Conservation (phyloP, 2,329 filamentous ascomycete genomes). For the Aspergillus costaricaensis region DNA sequence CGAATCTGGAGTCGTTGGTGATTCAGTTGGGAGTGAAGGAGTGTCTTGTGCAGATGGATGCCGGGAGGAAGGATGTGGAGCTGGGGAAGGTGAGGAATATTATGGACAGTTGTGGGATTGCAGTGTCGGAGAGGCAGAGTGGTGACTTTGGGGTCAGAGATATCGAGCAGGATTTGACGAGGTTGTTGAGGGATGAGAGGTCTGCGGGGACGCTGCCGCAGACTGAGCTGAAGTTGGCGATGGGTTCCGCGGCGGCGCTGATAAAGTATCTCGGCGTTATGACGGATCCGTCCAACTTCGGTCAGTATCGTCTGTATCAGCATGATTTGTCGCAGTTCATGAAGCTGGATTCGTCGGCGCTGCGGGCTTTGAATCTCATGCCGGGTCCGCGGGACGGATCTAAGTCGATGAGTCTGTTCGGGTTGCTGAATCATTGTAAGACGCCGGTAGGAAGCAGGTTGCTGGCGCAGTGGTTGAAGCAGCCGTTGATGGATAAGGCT, state of each 20-base stretch:
- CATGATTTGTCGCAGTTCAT: constrained; percentile 96
- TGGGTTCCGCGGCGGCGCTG: constrained; percentile 89
- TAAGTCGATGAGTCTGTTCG: constrained; percentile 97
- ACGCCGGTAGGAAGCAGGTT: constrained; percentile 89
- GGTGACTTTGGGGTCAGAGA: constrained; percentile 84
- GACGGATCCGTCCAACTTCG: constrained; percentile 91
- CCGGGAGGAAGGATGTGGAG: constrained; percentile 81
- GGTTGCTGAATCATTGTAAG: constrained; percentile 94
- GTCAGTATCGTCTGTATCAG: constrained; percentile 95
- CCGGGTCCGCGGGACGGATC: constrained; percentile 89
- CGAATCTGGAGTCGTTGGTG: constrained; percentile 93
- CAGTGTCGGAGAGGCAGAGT: constrained; percentile 75
- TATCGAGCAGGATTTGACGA: constrained; percentile 90
- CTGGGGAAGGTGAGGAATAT: constrained; percentile 84
- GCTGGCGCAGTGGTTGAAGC: constrained; percentile 94
- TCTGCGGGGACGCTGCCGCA: constrained; percentile 77
- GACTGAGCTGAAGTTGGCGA: constrained; percentile 90
- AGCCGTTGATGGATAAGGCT: constrained; percentile 85
- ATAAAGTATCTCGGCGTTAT: constrained; percentile 93
- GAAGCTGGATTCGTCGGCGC: constrained; percentile 92
- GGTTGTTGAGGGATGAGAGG: constrained; percentile 83
- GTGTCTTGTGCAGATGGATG: constrained; percentile 81
- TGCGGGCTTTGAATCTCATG: constrained; percentile 96
- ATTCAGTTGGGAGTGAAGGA: constrained; percentile 97
- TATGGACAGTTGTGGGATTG: constrained; percentile 87